Evolutionary conservation across 148 eudicot species (phyloP), one percentile per base, ranked within the genome.

Genomic region (Chenopodium album): DNA sequence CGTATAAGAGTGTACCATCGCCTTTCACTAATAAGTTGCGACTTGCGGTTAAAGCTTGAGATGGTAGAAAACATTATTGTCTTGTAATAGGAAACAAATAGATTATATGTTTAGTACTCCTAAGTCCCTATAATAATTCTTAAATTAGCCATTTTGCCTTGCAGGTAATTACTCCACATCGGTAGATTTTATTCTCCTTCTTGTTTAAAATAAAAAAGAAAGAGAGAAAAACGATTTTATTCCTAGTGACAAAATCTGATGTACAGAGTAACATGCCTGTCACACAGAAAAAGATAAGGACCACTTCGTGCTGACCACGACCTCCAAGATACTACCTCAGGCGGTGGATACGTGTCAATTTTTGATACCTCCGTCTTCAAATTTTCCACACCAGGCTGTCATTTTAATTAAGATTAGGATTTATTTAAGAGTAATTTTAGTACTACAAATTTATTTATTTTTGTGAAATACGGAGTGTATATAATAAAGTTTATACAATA

Each of bases 251-350:
- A 76, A 44, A 75, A 81, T 76, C 59, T 17, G 23, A 68, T 26
- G 29, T 75, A 81, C 71, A 81, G 78, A 68, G 67, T 73, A 75
- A 75, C 75, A 81, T 75, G 84, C 11, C 71, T 70, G 84, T 82
- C 71, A 76, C 44, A 54, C 31, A 62, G 23, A 19, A 37, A 68
- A 56, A 37, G 41, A 23, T 34, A 29, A 78, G 29, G 78, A 78
- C 73, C 71, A 60, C 80, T 69, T 81, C 56, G 66, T 69, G 80
- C 68, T 68, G 80, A 76, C 70, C 70, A 56, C 69, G 76, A 68
- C 76, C 69, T 4, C 28, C 17, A 46, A 32, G 80, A 50, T 81
- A 29, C 47, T 28, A 1, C 26, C 16, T 52, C 77, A 76, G 72
- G 77, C 37, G 22, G 1, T 29, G 1, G 65, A 72, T 78, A 83